A percentile compares a stretch with the other conserved stretches of the same genome.
phyloP scores from a whole-genome alignment of 2,329 filamentous ascomycete genomes.

The Intubia oerlemansii region DNA sequence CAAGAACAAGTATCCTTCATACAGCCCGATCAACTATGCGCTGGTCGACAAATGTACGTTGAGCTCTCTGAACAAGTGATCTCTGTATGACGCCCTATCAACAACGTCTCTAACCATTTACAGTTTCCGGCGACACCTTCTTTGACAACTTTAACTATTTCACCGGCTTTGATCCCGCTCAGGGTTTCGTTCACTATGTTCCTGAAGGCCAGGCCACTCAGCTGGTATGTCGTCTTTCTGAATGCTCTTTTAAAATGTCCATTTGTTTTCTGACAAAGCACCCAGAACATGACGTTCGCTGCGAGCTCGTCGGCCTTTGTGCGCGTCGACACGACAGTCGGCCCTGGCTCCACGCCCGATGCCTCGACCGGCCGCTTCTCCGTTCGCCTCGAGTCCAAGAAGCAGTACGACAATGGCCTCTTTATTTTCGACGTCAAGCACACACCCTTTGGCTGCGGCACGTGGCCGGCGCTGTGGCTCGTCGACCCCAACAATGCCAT shows the following conservation, averaged over 20 bases:
- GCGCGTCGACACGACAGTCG: slow-evolving; percentile 37
- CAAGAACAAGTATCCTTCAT: slow-evolving; percentile 24
- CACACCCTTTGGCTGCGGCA: slow-evolving; percentile 39
- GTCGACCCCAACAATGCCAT: slow-evolving; percentile 28
- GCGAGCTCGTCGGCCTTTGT: slow-evolving; percentile 30
- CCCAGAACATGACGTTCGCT: slow-evolving; percentile 41
- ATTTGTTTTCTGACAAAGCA: background rate
- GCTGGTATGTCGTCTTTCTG: slow-evolving; percentile 16
- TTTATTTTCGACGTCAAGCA: slow-evolving; percentile 47
- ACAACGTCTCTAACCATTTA: too few relatives aligned
- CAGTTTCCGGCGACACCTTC: slow-evolving; percentile 24
- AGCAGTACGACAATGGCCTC: slow-evolving; percentile 37
- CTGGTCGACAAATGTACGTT: too few relatives aligned
- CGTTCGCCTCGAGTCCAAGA: slow-evolving; percentile 39
- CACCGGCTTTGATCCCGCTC: slow-evolving; percentile 25
- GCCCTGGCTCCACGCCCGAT: slow-evolving; percentile 22
- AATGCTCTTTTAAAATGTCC: too few relatives aligned
- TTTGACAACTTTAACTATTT: slow-evolving; percentile 35
- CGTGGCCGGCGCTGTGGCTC: slow-evolving; percentile 47
- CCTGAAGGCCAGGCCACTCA: slow-evolving; percentile 18
- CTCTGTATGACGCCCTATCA: too few relatives aligned
- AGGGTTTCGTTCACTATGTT: slow-evolving; percentile 33
- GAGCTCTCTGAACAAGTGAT: too few relatives aligned
- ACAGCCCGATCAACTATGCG: slow-evolving; percentile 25
- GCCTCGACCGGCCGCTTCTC: slow-evolving; percentile 39